A percentile compares a stretch with the other conserved stretches of the same genome.
Conservation (phyloP, 129 eudicot genomes). For the Helichrysum umbraculigerum region DNA sequence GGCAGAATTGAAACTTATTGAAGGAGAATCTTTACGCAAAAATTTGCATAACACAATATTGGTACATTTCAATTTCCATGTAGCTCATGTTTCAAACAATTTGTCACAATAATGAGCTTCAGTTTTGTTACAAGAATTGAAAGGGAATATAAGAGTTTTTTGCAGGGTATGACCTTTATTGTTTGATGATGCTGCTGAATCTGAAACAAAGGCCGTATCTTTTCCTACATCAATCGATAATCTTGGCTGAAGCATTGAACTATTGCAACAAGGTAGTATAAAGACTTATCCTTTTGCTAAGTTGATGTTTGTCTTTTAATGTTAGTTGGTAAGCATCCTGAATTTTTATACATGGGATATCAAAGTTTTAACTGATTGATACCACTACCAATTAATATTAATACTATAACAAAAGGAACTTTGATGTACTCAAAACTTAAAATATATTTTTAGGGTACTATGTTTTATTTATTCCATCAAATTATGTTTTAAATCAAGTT, state of each 20-base stretch:
- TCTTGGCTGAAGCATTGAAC: constrained; percentile 77
- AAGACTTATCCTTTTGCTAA: constrained; percentile 14
- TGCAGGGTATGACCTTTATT: constrained; percentile 91
- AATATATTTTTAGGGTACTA: no score
- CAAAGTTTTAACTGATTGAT: no score
- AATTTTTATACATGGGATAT: no score
- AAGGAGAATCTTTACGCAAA: constrained; percentile 87
- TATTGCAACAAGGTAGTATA: constrained; percentile 68
- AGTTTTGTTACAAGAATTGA: constrained; percentile 65
- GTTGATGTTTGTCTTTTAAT: no score
- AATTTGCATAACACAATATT: constrained; percentile 94
- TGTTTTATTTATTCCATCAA: no score
- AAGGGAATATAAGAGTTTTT: constrained; percentile 97
- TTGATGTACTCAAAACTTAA: no score
- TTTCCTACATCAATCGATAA: constrained; percentile 76
- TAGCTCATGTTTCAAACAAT: neutral
- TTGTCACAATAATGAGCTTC: constrained; percentile 14
- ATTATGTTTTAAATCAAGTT: no score
- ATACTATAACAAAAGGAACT: no score
- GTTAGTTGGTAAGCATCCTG: no score
- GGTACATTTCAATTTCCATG: constrained; percentile 19
- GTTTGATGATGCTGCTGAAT: constrained; percentile 60
- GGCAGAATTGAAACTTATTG: constrained; percentile 74
- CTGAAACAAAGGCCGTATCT: constrained; percentile 57
- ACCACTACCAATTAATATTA: no score